Conservation (phyloP, 345 rosid genomes). For the Eucalyptus regnans region DNA sequence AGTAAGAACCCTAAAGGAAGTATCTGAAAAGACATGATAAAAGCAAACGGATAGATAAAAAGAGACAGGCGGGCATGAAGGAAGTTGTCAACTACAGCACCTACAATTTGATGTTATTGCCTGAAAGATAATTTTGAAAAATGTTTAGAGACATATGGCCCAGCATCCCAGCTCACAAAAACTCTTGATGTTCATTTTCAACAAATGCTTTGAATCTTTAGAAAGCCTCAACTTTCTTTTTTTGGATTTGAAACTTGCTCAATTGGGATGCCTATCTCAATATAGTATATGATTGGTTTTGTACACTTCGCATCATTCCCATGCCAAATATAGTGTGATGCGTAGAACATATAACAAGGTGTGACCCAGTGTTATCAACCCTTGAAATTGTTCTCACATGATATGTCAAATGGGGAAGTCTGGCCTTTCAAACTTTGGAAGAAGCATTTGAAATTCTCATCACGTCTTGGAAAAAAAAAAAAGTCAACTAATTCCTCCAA, state of each 20-base stretch:
- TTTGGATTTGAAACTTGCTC: background rate
- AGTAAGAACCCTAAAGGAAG: background rate
- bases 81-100: background rate
- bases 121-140: background rate
- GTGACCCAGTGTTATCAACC: background rate
- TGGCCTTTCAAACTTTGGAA: background rate
- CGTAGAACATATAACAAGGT: background rate
- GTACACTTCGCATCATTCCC: background rate
- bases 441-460: background rate
- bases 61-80: background rate
- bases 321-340: background rate
- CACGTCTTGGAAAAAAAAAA: background rate
- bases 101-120: background rate
- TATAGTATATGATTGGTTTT: background rate
- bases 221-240: background rate
- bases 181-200: background rate
- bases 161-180: background rate
- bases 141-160: background rate
- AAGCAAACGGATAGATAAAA: background rate
- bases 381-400: background rate
- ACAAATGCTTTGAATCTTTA: background rate
- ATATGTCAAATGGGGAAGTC: background rate
- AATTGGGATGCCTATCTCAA: background rate
- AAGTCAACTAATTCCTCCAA: background rate
- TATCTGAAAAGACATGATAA: background rate